Evolutionary conservation across 345 rosid species (phyloP).

Genomic region (Eucalyptus caleyi): DNA sequence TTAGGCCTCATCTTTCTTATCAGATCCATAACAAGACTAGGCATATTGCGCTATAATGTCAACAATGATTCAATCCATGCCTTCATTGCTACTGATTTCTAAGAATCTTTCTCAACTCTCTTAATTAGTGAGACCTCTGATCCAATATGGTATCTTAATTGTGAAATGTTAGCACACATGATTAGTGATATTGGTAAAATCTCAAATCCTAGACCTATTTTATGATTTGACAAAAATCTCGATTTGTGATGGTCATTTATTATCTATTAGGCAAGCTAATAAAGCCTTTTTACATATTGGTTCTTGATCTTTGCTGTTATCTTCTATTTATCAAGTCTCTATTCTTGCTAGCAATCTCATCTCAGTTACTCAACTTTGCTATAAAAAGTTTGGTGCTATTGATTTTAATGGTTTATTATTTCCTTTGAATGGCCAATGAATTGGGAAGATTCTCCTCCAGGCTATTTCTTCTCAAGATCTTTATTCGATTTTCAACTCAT

Average conservation of each 20-base stretch:
- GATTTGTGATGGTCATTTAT: not conserved
- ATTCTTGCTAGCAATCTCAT: not conserved
- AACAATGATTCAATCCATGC: not conserved
- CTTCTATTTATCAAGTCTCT: not conserved
- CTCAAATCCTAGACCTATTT: not conserved
- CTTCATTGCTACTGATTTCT: not conserved
- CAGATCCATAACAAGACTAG: fast-evolving
- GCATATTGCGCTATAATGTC: not conserved
- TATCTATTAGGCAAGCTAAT: not conserved
- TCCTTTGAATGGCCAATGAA: not conserved
- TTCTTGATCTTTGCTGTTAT: not conserved
- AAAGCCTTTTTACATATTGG: not conserved
- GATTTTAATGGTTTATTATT: not conserved
- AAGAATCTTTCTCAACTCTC: not conserved
- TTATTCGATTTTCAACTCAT: not conserved
- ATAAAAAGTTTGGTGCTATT: not conserved
- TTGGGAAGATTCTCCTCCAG: not conserved
- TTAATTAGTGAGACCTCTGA: not conserved
- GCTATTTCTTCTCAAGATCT: not conserved
- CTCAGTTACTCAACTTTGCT: not conserved
- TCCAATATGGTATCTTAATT: not conserved
- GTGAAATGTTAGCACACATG: not conserved
- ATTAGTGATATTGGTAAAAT: not conserved
- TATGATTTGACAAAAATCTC: not conserved
- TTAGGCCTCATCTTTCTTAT: not conserved